These are phyloP conservation scores for Flagelloscypha sp. DNA, from an alignment of 768 basidiomycete genomes.

Conservation along the genomic window DNA sequence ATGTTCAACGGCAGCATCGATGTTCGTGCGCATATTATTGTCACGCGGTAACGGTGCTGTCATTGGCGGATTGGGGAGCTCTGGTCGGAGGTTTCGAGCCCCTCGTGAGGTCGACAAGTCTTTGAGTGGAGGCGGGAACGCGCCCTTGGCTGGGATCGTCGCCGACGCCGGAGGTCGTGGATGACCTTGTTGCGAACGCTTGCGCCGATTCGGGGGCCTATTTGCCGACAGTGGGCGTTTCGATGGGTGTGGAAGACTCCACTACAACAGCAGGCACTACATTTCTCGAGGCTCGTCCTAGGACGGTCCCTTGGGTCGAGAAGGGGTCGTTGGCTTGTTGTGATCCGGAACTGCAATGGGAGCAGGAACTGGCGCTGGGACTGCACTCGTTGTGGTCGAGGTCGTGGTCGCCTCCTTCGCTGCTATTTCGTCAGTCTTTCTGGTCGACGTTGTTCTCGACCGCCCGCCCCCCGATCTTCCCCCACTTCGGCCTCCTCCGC, in stretches of 20 bases:
- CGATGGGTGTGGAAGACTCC: conserved; percentile 15
- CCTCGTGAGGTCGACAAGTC: conserved; percentile 22
- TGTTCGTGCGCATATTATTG: conserved; percentile 50
- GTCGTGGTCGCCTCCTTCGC: conserved; percentile 17
- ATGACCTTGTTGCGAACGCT: conserved; percentile 35
- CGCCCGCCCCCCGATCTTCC: conserved; percentile 19
- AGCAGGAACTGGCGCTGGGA: conserved; percentile 6
- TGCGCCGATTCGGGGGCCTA: conserved; percentile 39
- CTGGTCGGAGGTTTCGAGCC: conserved; percentile 11
- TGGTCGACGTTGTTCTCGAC: conserved; percentile 9
- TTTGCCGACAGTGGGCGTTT: conserved; percentile 23
- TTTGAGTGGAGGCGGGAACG: conserved; percentile 22
- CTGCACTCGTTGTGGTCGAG: conserved; percentile 10
- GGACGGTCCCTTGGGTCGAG: conserved; percentile 24
- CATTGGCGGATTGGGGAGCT: conserved; percentile 12
- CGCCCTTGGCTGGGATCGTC: conserved; percentile 23
- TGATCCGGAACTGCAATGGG: neutral
- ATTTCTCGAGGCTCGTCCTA: conserved; percentile 25
- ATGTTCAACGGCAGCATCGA: conserved; percentile 73
- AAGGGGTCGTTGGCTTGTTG: conserved; percentile 13
- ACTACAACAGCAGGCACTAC: conserved; percentile 18
- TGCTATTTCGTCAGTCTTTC: conserved; percentile 10
- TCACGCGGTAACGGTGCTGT: conserved; percentile 11
- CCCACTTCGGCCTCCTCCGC: conserved; percentile 27
- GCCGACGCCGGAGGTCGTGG: conserved; percentile 18